Evolutionary conservation across 2,329 filamentous ascomycete genomes (phyloP), one percentile per base, ranked within the genome.

Genomic region (Periconia sp.): DNA sequence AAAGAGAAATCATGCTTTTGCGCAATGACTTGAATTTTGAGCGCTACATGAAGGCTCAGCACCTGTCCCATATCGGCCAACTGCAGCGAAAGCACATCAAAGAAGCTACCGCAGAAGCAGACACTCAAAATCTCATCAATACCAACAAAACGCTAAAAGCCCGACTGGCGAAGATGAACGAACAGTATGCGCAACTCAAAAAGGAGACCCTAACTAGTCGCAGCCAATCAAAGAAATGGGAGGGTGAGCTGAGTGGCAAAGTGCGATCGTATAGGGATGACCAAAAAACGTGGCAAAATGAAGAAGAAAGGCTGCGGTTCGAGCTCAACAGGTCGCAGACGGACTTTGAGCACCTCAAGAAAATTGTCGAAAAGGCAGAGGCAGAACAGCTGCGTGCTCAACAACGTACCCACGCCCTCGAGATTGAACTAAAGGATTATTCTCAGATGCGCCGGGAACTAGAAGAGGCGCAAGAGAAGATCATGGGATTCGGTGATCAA

Each of bases 1-100:
- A 91, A 60, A 83, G 88, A 41, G 87, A 92, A 62, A 83, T 91
- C n/a, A 82, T 91, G 49, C 76, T 92, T 2, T 74, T 94, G 11
- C 85, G 88, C 43, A 94, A 92, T 57, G 90, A 94, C 62, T 78
- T 94, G 42, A 90, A 89, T 59, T 94, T 93, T 65, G 91, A 94
- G 70, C 82, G 89, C 23, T 93, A 91, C 71, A 81, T 93, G 64
- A 93, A 92, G 68, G 85, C 91, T 59, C 90, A 94, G 65, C 90
- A 93, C 69, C 84, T 92, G 60, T 84, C 87, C 1, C 89, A 93
- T 54, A 92, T 94, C 66, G 89, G 89, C 1, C 88, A 91, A 64
- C 75, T 94, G 41, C 87, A 90, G 61, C 82, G 89, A 14, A 86
- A 86, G 57, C 87, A 91, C 54, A 85, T 93, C 58, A 84, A 84